A percentile compares a stretch with the other conserved stretches of the same genome.
phyloP scores from a whole-genome alignment of 768 basidiomycete species.

The Boletus pseudopeckii region DNA sequence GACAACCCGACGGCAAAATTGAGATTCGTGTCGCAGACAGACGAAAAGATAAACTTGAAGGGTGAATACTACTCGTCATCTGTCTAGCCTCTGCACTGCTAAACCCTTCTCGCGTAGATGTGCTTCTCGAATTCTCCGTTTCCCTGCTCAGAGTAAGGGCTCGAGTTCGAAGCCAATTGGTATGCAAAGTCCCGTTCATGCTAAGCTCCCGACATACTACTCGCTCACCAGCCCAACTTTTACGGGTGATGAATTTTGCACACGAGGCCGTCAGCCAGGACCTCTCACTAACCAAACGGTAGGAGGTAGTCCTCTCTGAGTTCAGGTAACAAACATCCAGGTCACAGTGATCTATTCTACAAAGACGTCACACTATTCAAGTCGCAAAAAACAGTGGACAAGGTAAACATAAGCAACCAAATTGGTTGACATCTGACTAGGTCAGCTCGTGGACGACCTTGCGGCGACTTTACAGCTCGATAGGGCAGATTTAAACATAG shows the following conservation, averaged over 20 bases:
- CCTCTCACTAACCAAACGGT: slow-evolving; percentile 66
- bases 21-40: slow-evolving; percentile 37
- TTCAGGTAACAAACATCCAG: slow-evolving; percentile 4
- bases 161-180: slow-evolving; percentile 43
- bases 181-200: slow-evolving; percentile 16
- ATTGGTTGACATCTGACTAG: not conserved
- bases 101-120: slow-evolving; percentile 7
- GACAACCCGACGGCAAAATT: slow-evolving; percentile 22
- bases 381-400: slow-evolving; percentile 75
- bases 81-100: not conserved
- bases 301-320: slow-evolving; percentile 1
- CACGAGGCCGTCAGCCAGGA: slow-evolving; percentile 60
- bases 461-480: slow-evolving; percentile 77
- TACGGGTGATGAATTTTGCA: slow-evolving; percentile 62
- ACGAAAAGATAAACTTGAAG: slow-evolving; percentile 27
- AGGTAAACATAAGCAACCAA: slow-evolving; percentile 39
- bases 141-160: slow-evolving; percentile 35
- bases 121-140: slow-evolving; percentile 29
- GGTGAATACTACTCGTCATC: slow-evolving; percentile 22
- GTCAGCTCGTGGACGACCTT: slow-evolving; percentile 85
- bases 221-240: slow-evolving; percentile 54
- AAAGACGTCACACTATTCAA: slow-evolving; percentile 77
- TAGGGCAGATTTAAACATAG: slow-evolving; percentile 78
- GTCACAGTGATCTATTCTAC: slow-evolving; percentile 82
- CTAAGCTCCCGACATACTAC: not conserved